Evolutionary conservation across 2,329 filamentous ascomycete genomes (phyloP), one percentile per base, ranked within the genome.

Genomic region (Sporothrix phasma): DNA sequence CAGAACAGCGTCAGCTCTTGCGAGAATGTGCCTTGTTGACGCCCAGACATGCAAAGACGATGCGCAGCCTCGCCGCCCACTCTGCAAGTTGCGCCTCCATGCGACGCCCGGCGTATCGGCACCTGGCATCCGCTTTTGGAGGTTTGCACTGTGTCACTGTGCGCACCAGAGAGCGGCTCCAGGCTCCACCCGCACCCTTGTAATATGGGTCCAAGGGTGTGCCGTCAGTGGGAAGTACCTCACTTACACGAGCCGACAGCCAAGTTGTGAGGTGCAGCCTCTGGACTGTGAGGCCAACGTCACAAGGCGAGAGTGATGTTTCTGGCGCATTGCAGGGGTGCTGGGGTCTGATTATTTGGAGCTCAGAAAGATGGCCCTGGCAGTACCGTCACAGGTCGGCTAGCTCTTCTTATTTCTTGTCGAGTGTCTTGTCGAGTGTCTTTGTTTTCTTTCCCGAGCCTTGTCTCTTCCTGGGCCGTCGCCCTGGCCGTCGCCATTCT

Each of bases 21-120:
- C 34, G 26, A 62, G 46, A 62, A 39, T 62, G 26, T 56, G 61
- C 61, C 61, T 63, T 56, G 61, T 63, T 45, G 61, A 39, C 49
- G 39, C 60, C 61, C 26, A 63, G 31, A 45, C 39, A 62, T 10
- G 53, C 53, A 13, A 39, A 31, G 15, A n/a, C n/a, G 17, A 51
- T 62, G 49, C 41, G 61, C 49, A 63, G 61, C 61, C 61, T 63
- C 22, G 61, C 46, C 46, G 46, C 46, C 46, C 60, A 22, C 29
- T 37, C 11, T 51, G 46, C 15, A 29, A 7, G 29, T 22, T 17
- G 17, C 49, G 15, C 29, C 31, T 51, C n/a, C 26, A 58, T n/a
- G n/a, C n/a, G n/a, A n/a, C n/a, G n/a, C n/a, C n/a, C n/a, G n/a
- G n/a, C n/a, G n/a, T 58, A 58, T 58, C 31, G 54, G 37, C 54